Base-by-base conservation (phyloP, 2,329 filamentous ascomycete genomes). In the Ramularia collo-cygni region DNA sequence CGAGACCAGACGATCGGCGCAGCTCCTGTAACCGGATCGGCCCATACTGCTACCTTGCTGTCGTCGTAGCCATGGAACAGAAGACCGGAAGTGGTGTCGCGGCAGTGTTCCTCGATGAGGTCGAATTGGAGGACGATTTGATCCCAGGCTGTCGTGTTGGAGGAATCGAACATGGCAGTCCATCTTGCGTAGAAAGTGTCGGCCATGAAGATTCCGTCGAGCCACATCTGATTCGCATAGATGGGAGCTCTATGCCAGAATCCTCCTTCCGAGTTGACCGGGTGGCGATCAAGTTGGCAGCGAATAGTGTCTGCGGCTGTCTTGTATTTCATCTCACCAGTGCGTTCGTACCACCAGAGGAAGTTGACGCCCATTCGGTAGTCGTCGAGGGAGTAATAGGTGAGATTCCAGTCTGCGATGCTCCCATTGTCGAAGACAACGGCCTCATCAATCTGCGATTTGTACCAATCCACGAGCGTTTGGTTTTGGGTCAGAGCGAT, bases 1-100 rank as follows among this genome's bases (percentile, higher is more conserved):
- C 75, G 59, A 9, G 64, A 66, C 75, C 75, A 78, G 17, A 76
- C 68, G 7, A 69, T 56, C 0, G 71, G 73, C 14, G 67, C 69
- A 0, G 67, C 71, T 1, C 75, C 75, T 0, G 69, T 76, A 3
- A 55, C 40, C 0, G 64, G 59, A 38, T 76, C 63, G 0, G 75
- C 74, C 75, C 75, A 78, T 0, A 66, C 56, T 2, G 72, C 72
- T 0, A 50, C 65, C 43, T 63, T 66, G 10, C 60, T 61, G 26
- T 65, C 66, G 40, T 77, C 75, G 48, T 75, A 78, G 7, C 75
- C 74, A 44, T 78, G 75, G 0, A 72, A 66, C 1, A 75, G 57
- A 1, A 77, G 58, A 0, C 66, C 65, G 0, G 63, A 66, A 1
- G 56, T 59, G 21, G 56, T 41, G 44, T 71, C 51, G 39, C 68